These are phyloP conservation scores for Colletotrichum sp. DNA, from an alignment of 2,329 filamentous ascomycete species.

Conservation along the genomic window DNA sequence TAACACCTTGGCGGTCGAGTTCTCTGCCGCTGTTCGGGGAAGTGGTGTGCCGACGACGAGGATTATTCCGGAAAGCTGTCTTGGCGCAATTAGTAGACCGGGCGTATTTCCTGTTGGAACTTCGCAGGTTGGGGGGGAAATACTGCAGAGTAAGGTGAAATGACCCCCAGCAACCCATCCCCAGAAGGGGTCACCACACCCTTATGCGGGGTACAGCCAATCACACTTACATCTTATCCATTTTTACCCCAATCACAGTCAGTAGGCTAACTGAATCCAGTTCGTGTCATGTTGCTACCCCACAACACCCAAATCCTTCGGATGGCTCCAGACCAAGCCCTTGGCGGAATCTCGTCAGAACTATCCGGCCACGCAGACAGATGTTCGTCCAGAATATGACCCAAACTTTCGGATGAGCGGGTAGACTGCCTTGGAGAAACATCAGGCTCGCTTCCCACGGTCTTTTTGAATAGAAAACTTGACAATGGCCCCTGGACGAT, in stretches of 20 bases:
- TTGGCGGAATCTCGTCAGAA: not conserved
- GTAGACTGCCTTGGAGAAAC: not conserved
- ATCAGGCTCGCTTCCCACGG: not conserved
- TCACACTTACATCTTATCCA: not conserved
- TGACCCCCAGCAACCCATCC: not conserved
- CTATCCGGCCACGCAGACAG: not conserved
- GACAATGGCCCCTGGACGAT: not conserved
- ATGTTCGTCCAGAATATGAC: not conserved
- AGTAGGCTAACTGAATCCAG: not conserved
- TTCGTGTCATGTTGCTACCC: not conserved
- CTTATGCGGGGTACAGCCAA: not conserved
- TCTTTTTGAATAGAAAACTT: not conserved
- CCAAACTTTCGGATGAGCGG: not conserved
- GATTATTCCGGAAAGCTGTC: not conserved
- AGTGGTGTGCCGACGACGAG: not conserved
- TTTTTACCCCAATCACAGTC: not conserved
- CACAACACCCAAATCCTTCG: not conserved
- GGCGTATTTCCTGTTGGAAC: not conserved
- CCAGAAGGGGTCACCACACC: not conserved
- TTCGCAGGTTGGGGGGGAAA: not conserved
- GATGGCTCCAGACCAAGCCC: not conserved
- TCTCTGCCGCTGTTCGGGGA: not conserved
- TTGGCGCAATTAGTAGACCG: not conserved
- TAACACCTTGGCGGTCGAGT: not conserved
- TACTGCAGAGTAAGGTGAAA: not conserved